A percentile compares a stretch with the other conserved stretches of the same genome.
phyloP scores from a whole-genome alignment of 176 grass and related monocot species.

The Juncus inflexus region DNA sequence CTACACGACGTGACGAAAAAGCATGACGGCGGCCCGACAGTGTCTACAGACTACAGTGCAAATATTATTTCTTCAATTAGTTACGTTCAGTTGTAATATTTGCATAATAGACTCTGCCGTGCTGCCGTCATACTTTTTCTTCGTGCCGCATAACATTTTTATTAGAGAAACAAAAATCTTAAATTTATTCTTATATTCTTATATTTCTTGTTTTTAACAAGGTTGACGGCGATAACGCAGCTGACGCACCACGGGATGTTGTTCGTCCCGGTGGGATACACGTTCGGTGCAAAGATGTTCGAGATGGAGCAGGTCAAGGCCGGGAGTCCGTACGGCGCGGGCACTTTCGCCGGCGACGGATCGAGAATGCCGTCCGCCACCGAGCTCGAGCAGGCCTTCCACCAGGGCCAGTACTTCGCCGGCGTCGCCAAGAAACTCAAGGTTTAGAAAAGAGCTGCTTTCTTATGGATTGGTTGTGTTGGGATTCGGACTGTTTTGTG shows the following conservation, averaged over 20 bases:
- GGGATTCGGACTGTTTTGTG: slow-evolving; percentile 12
- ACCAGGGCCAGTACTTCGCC: slow-evolving; percentile 83
- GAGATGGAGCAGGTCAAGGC: slow-evolving; percentile 87
- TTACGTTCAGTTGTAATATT: no score
- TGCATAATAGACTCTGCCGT: no score
- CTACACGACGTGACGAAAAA: no score
- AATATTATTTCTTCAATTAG: no score
- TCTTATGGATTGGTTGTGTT: background rate
- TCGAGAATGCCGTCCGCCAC: slow-evolving; percentile 57
- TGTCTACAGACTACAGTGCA: no score
- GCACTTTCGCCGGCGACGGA: slow-evolving; percentile 73
- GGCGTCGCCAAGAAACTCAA: slow-evolving; percentile 80
- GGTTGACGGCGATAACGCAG: slow-evolving; percentile 76
- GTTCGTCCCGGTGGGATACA: slow-evolving; percentile 73
- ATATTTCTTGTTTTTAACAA: slow-evolving; percentile 25
- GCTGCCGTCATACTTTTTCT: no score
- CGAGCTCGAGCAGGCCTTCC: slow-evolving; percentile 91
- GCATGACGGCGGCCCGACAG: no score
- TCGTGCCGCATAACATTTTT: no score
- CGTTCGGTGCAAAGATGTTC: slow-evolving; percentile 83
- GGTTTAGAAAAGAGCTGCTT: slow-evolving; percentile 25
- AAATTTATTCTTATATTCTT: background rate
- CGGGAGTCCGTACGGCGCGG: slow-evolving; percentile 76
- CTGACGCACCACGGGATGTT: slow-evolving; percentile 82
- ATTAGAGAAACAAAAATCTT: no score